A percentile compares a stretch with the other conserved stretches of the same genome.
Conservation (phyloP, 352 stramenopile genomes). For the Phytophthora pini region DNA sequence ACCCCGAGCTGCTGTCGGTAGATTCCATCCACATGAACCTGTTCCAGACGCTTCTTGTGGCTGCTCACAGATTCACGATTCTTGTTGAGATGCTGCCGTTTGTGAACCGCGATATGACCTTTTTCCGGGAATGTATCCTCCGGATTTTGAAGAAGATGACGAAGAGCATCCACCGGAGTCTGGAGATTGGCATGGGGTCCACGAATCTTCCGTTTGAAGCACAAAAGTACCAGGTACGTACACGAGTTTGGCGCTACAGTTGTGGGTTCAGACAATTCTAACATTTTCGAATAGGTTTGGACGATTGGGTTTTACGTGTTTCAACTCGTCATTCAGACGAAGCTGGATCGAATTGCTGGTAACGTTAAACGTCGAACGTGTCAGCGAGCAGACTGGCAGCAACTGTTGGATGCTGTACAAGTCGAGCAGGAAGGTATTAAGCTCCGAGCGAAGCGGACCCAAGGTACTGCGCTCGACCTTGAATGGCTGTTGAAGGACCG, state of each 20-base stretch:
- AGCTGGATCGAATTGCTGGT: slow-evolving; percentile 18
- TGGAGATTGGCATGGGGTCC: slow-evolving; percentile 20
- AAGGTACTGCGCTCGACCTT: slow-evolving; percentile 15
- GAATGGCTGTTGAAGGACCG: slow-evolving; percentile 37
- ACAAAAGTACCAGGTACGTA: slow-evolving; percentile 34
- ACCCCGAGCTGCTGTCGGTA: slow-evolving; percentile 41
- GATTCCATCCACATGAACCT: slow-evolving; percentile 64
- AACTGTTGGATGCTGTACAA: slow-evolving; percentile 24
- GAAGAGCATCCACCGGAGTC: slow-evolving; percentile 50
- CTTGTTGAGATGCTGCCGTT: slow-evolving; percentile 67
- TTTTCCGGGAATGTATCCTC: slow-evolving; percentile 45
- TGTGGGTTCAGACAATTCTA: neutral
- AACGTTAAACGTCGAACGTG: slow-evolving; percentile 1
- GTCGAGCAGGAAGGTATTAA: slow-evolving; percentile 19
- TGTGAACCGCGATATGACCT: slow-evolving; percentile 45
- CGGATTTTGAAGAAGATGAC: slow-evolving; percentile 56
- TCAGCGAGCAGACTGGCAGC: slow-evolving; percentile 27
- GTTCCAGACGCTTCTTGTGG: slow-evolving; percentile 62
- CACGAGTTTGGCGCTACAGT: too few species aligned
- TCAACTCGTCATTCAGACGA: slow-evolving; percentile 36
- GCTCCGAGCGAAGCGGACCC: slow-evolving; percentile 9
- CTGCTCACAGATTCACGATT: slow-evolving; percentile 57
- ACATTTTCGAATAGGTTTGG: slow-evolving; percentile 41
- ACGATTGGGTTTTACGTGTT: slow-evolving; percentile 51
- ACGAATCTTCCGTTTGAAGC: slow-evolving; percentile 15